Evolutionary conservation across 768 basidiomycete species (phyloP).

Genomic region (Termitomyces sp.): DNA sequence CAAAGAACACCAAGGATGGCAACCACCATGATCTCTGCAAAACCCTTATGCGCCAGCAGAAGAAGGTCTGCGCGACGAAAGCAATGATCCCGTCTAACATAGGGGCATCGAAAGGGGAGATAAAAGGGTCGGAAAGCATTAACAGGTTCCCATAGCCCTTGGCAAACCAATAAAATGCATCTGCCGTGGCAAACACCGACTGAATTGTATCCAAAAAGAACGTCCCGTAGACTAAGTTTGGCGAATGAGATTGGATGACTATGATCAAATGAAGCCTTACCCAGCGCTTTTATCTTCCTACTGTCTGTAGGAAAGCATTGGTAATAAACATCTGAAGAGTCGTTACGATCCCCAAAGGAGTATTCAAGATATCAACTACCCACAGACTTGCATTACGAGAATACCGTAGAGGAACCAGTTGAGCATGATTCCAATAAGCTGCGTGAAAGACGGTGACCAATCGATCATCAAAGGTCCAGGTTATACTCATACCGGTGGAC

Average conservation of each 20-base stretch:
- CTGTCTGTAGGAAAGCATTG: background rate
- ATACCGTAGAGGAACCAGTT: conserved; percentile 10
- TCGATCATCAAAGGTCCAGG: background rate
- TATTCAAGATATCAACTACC: background rate
- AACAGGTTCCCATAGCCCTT: conserved; percentile 3
- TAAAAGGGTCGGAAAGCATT: conserved; percentile 8
- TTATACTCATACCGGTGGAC: background rate
- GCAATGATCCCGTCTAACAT: conserved; percentile 11
- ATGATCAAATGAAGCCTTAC: background rate
- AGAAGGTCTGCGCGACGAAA: conserved; percentile 6
- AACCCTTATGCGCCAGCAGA: conserved; percentile 9
- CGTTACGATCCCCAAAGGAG: background rate
- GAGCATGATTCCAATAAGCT: conserved; percentile 9
- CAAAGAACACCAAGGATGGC: background rate
- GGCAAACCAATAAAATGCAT: conserved; percentile 8
- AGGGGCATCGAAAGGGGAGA: conserved; percentile 7
- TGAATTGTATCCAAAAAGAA: background rate
- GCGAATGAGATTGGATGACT: background rate
- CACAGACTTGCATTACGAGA: conserved; percentile 7
- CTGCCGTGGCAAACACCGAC: conserved; percentile 1
- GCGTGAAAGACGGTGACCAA: background rate
- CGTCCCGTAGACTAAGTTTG: background rate
- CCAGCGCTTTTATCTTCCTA: background rate
- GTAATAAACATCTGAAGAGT: background rate
- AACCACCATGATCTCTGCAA: conserved; percentile 7